A percentile compares a stretch with the other conserved stretches of the same genome.
These are phyloP conservation scores for Yamadazyma sp. DNA, from an alignment of 805 yeast genomes.

Conservation along the genomic window DNA sequence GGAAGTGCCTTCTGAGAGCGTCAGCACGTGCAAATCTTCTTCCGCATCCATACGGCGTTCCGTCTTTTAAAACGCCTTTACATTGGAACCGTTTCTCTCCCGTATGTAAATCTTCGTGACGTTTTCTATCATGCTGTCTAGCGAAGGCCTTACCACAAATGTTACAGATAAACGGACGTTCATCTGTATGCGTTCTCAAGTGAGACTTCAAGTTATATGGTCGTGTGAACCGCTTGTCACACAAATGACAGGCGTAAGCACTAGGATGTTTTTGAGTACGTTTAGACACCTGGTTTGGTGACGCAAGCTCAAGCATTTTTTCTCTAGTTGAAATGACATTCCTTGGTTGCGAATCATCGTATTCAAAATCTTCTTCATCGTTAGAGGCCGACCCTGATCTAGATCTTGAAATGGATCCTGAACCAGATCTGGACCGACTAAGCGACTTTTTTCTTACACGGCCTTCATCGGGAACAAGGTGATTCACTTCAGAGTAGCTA, in stretches of 20 bases:
- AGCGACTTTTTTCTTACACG: conserved; percentile 41
- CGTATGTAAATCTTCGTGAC: conserved; percentile 58
- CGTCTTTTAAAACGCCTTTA: conserved; percentile 60
- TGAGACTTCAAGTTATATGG: conserved; percentile 93
- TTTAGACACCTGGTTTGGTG: conserved; percentile 52
- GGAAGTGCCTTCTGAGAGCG: conserved; percentile 46
- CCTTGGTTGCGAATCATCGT: conserved; percentile 10
- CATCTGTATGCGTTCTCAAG: conserved; percentile 85
- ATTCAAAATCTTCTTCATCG: conserved; percentile 20
- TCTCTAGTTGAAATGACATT: conserved; percentile 42
- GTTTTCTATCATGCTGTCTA: conserved; percentile 45
- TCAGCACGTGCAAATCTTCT: conserved; percentile 48
- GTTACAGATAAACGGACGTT: conserved; percentile 71
- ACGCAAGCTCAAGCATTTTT: conserved; percentile 64
- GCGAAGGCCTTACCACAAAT: conserved; percentile 77
- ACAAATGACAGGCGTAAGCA: conserved; percentile 73
- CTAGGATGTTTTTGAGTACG: conserved; percentile 72
- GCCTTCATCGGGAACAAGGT: conserved; percentile 37
- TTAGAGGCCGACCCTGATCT: conserved; percentile 10
- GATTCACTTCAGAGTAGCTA: conserved; percentile 11
- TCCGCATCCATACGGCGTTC: conserved; percentile 49
- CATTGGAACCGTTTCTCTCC: conserved; percentile 78
- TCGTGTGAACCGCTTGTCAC: conserved; percentile 85
- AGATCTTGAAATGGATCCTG: conserved; percentile 17
- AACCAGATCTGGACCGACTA: conserved; percentile 22